Evolutionary conservation across 352 stramenopile species (phyloP).

Genomic region (Phytophthora tentaculata): DNA sequence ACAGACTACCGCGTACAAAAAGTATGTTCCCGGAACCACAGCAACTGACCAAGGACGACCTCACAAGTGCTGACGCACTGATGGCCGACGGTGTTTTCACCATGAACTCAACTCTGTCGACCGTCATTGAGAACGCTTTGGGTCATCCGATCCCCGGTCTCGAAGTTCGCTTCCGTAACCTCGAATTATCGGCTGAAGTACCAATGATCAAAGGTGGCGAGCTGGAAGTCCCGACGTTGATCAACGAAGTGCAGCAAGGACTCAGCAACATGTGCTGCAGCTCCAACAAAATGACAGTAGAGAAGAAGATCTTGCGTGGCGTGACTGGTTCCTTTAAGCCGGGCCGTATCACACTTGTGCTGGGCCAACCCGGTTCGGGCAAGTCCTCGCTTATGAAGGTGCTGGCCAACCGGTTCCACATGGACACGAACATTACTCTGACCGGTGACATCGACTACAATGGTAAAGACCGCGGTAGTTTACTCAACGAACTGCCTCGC

Average conservation of each 20-base stretch:
- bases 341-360: conserved; percentile 58
- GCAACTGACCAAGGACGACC: conserved; percentile 34
- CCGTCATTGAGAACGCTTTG: conserved; percentile 51
- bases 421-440: conserved; percentile 50
- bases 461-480: conserved; percentile 32
- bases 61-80: conserved; percentile 59
- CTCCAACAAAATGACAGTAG: conserved; percentile 31
- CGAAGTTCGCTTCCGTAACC: conserved; percentile 61
- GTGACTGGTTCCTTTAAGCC: conserved; percentile 52
- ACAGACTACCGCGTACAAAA: conserved; percentile 24
- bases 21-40: conserved; percentile 40
- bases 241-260: conserved; percentile 40
- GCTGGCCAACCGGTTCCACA: conserved; percentile 55
- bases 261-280: conserved; percentile 8
- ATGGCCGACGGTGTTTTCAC: conserved; percentile 54
- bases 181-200: conserved; percentile 47
- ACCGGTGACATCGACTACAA: conserved; percentile 56
- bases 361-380: conserved; percentile 35
- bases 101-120: conserved; percentile 60
- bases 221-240: conserved; percentile 48
- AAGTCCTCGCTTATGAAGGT: conserved; percentile 49
- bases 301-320: conserved; percentile 56
- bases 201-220: conserved; percentile 28
- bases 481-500: conserved; percentile 40
- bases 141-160: conserved; percentile 53